Conservation (phyloP, 2,329 filamentous ascomycete species). For the Plenodomus tracheiphilus region DNA sequence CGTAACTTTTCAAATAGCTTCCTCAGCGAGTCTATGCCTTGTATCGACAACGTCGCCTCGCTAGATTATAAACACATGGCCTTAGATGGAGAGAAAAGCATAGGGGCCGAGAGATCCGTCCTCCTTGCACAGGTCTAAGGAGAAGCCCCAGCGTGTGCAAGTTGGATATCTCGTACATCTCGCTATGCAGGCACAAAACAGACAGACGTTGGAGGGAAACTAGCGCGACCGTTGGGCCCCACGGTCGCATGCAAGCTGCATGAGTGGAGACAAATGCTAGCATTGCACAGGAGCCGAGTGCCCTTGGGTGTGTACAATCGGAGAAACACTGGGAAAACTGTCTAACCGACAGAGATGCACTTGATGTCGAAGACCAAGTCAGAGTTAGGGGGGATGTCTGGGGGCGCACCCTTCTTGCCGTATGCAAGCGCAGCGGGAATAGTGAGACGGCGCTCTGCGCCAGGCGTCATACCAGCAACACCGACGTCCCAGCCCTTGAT, state of each 20-base stretch:
- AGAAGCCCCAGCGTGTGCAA: slow-evolving; percentile 42
- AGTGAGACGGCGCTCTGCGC: slow-evolving; percentile 89
- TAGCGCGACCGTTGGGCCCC: too few species aligned
- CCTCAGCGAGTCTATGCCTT: slow-evolving; percentile 34
- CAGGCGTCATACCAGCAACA: slow-evolving; percentile 86
- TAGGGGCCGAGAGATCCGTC: slow-evolving; percentile 45
- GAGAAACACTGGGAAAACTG: background rate
- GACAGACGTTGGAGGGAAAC: slow-evolving; percentile 23
- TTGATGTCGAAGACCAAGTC: slow-evolving; percentile 83
- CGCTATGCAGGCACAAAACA: slow-evolving; percentile 39
- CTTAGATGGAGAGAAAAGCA: slow-evolving; percentile 9
- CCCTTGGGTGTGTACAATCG: slow-evolving; percentile 3
- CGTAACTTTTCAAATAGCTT: slow-evolving; percentile 43
- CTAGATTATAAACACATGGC: slow-evolving; percentile 31
- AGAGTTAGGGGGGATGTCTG: slow-evolving; percentile 90
- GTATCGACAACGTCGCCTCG: slow-evolving; percentile 32
- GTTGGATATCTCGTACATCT: slow-evolving; percentile 46
- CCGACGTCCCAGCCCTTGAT: slow-evolving; percentile 99
- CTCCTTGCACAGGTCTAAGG: slow-evolving; percentile 43
- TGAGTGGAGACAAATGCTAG: too few species aligned
- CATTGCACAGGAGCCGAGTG: slow-evolving; percentile 30
- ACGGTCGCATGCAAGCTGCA: background rate
- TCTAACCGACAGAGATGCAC: slow-evolving; percentile 53
- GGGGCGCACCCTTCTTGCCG: slow-evolving; percentile 73
- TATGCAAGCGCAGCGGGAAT: slow-evolving; percentile 89